A percentile compares a stretch with the other conserved stretches of the same genome.
These are phyloP conservation scores for Letharia lupina DNA, from an alignment of 495 filamentous ascomycete species.

Conservation along the genomic window DNA sequence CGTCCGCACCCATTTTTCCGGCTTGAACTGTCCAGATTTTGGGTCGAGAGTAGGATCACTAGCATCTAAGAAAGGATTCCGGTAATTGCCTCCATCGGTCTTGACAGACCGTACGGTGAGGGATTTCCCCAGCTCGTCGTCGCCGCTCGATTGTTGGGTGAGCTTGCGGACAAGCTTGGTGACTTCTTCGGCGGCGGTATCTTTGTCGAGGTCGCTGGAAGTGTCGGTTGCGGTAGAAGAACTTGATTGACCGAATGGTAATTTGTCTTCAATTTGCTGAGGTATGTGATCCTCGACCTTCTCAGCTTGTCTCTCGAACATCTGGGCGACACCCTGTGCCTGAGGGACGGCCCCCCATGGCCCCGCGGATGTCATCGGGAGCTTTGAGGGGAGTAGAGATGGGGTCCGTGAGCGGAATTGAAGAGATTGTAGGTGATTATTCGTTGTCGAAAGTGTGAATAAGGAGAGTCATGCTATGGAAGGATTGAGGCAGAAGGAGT, in stretches of 20 bases:
- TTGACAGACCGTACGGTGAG: conserved; percentile 27
- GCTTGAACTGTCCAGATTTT: conserved; percentile 39
- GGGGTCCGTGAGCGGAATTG: background rate
- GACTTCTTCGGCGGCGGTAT: conserved; percentile 33
- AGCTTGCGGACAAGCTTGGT: conserved; percentile 40
- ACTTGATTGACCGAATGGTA: background rate
- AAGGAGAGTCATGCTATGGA: background rate
- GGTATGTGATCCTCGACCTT: conserved; percentile 13
- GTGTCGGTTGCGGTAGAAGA: conserved; percentile 17
- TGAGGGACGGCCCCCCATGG: conserved; percentile 23
- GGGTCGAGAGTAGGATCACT: conserved; percentile 43
- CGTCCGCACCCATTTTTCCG: conserved; percentile 46
- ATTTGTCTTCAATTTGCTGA: background rate
- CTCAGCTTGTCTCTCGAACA: conserved; percentile 14
- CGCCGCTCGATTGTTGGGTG: conserved; percentile 33
- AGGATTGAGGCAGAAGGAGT: background rate
- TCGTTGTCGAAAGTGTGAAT: background rate
- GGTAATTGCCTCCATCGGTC: conserved; percentile 29
- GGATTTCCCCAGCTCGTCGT: background rate
- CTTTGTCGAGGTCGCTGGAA: conserved; percentile 29
- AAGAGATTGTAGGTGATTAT: background rate
- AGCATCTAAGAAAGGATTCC: conserved; percentile 40
- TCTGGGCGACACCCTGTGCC: conserved; percentile 18
- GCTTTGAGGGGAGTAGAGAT: background rate
- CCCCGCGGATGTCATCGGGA: conserved; percentile 10